phyloP scores from a whole-genome alignment of 257 asterid species.

The Solanum ahanhuiri region DNA sequence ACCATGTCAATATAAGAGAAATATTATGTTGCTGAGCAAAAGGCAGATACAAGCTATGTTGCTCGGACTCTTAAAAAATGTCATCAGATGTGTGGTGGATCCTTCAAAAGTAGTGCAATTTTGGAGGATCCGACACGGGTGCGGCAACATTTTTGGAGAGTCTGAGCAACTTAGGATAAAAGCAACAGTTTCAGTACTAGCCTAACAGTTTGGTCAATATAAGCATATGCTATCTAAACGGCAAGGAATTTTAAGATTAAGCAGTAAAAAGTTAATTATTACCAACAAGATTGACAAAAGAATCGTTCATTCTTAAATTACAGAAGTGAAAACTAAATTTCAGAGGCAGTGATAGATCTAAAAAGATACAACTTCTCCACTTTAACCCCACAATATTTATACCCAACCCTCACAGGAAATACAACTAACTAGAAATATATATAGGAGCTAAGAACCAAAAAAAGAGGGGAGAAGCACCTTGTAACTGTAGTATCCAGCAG shows the following conservation, averaged over 20 bases:
- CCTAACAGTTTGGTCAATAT: background rate
- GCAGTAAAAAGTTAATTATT: background rate
- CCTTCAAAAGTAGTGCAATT: background rate
- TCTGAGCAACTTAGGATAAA: background rate
- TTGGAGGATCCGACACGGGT: background rate
- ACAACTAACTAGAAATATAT: background rate
- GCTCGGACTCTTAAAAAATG: background rate
- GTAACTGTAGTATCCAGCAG: conserved; percentile 99
- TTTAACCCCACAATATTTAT: background rate
- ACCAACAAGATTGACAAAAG: background rate
- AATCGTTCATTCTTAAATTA: background rate
- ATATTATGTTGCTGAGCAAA: background rate
- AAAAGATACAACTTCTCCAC: background rate
- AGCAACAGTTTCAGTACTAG: background rate
- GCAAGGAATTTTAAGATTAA: background rate
- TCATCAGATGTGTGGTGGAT: background rate
- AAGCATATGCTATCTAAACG: background rate
- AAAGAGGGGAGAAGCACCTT: conserved; percentile 40
- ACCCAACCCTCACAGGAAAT: background rate
- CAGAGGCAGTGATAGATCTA: background rate
- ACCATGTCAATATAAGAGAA: background rate
- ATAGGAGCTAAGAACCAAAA: background rate
- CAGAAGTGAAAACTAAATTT: background rate
- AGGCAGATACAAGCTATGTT: background rate
- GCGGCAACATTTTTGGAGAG: background rate